Evolutionary conservation across 2,329 filamentous ascomycete species (phyloP), one percentile per base, ranked within the genome.

Genomic region (Lanzia echinophila): DNA sequence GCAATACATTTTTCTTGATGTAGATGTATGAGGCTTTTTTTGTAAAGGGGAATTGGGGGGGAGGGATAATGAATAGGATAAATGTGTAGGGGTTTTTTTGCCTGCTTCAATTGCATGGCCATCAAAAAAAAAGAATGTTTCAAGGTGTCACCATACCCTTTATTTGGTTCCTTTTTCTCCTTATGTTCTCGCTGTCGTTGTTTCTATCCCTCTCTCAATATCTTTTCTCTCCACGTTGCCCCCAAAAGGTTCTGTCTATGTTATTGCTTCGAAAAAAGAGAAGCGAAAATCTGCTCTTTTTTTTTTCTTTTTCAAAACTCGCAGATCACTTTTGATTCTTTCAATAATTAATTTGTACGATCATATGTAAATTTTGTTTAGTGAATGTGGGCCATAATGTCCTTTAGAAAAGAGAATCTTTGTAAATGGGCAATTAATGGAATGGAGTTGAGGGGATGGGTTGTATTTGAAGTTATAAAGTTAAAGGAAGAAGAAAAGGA

Each of bases 61-160:
- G 33, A 31, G 10, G 32, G 32, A 38, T 38, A 15, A 13, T 13
- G 36, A 38, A 36, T 13, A 19, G 32, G 20, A 33, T 36, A 46
- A 31, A 47, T 15, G 48, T 44, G 49, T 46, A 52, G 17, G 32
- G n/a, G n/a, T n/a, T n/a, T 53, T 53, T 53, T 41, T 13, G 43
- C 41, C 47, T 42, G 53, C 57, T 44, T 56, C 53, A 60, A 47
- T 36, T 39, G 55, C 59, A 56, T 50, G 43, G 51, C 45, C 20
- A 53, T 53, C 46, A 60, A 49, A 43, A 55, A 54, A 28, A 47
- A 54, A 34, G 32, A 60, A 61, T 60, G 56, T 57, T 58, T 66
- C 60, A 63, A 67, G 61, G 63, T 67, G 64, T 66, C 57, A 68
- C 66, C 65, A 57, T 68, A 68, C 66, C 65, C 65, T 64, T 65